Evolutionary conservation across 768 basidiomycete genomes (phyloP), one percentile per base, ranked within the genome.

Genomic region (Pleurotus platypus): DNA sequence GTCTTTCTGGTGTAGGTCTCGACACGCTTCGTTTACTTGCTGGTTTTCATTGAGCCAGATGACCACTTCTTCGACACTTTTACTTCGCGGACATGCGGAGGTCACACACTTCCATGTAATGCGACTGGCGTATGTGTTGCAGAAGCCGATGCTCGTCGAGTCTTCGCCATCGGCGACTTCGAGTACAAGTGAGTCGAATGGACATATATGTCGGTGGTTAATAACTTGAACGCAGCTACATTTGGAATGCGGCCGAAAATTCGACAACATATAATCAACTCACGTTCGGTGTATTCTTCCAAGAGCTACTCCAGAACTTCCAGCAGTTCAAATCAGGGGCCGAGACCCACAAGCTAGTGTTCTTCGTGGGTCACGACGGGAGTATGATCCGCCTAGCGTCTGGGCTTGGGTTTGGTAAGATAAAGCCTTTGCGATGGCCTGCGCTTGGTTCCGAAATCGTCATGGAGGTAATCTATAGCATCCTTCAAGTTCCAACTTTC

Each of bases 11-110:
- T 62, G 61, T 62, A 30, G 39, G 58, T 47, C 4, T 9, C 37
- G 9, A 30, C 18, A 7, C 9, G 12, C 9, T 38, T 5, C 46
- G 15, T 55, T 35, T 16, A 13, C 15, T 16, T 16, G n/a, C 38
- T 43, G 3, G 11, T 47, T 24, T 16, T 43, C 16, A 20, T 35
- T 24, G 26, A 16, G 8, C 30, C 9, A 62, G 61, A 62, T 55
- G 61, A 62, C 40, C 61, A 59, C 48, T 62, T 57, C 46, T 62
- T 62, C 50, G 61, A 62, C 37, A 54, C 58, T 4, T 62, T 62
- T 46, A 40, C 58, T 15, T 62, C 61, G 9, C 26, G 61, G 50
- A 62, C 61, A 7, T 62, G 61, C 30, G 50, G 56, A 35, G 61
- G 58, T 1, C 61, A 62, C 30, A 55, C 61, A 8, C 58, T 62